Evolutionary conservation across 257 asterid species (phyloP).

Genomic region (Salvia splendens): DNA sequence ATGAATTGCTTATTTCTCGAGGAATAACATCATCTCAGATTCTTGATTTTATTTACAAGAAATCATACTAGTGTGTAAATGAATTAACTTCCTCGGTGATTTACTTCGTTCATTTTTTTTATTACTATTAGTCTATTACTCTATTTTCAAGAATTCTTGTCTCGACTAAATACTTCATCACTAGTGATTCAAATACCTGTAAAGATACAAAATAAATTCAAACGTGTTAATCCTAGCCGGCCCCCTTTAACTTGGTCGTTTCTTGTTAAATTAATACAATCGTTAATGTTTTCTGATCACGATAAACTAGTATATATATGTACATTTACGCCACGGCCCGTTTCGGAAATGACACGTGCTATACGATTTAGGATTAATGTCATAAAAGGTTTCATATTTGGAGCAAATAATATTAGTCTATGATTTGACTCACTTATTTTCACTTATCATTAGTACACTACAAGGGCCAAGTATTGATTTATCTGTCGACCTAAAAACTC

Average conservation of each 20-base stretch:
- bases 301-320: too few species aligned
- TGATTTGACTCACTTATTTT: neutral
- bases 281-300: neutral
- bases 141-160: neutral
- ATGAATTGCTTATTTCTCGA: conserved; percentile 15
- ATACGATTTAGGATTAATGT: neutral
- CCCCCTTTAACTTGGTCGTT: neutral
- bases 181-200: neutral
- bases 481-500: neutral
- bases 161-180: neutral
- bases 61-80: conserved; percentile 12
- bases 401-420: neutral
- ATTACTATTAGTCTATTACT: neutral
- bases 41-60: conserved; percentile 11
- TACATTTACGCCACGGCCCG: neutral
- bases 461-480: conserved; percentile 2
- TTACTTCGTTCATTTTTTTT: neutral
- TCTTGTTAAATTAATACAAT: neutral
- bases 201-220: neutral
- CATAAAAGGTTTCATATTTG: neutral
- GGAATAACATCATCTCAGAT: conserved; percentile 6
- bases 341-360: neutral
- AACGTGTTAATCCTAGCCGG: neutral
- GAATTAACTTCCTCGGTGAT: neutral
- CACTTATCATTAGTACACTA: neutral